Conservation (phyloP, 306 rosid species). For the Vigna reflexopilosa region DNA sequence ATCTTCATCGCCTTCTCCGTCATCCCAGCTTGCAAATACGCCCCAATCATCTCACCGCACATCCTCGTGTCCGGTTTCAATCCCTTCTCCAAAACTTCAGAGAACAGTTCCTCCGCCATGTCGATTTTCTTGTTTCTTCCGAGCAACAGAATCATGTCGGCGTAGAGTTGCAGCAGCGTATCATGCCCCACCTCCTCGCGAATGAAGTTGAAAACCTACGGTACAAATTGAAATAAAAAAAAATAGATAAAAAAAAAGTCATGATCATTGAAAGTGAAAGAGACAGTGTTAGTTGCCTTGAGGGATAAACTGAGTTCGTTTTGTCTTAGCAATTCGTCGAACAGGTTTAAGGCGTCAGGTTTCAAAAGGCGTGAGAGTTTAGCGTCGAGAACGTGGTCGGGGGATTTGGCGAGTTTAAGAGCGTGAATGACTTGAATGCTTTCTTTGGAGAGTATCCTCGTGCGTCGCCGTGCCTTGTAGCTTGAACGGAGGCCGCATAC, state of each 20-base stretch:
- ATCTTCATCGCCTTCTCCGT: conserved; percentile 64
- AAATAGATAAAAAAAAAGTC: neutral
- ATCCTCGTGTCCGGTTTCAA: conserved; percentile 67
- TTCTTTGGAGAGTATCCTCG: conserved; percentile 63
- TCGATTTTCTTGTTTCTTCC: conserved; percentile 66
- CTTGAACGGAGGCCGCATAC: conserved; percentile 65
- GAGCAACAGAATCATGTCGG: conserved; percentile 63
- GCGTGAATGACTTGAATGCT: conserved; percentile 74
- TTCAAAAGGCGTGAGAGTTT: conserved; percentile 67
- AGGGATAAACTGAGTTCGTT: conserved; percentile 59
- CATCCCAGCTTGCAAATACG: conserved; percentile 60
- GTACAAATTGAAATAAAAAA: neutral
- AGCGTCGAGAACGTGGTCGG: conserved; percentile 47
- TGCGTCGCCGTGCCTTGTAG: conserved; percentile 49
- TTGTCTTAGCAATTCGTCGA: conserved; percentile 64
- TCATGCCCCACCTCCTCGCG: conserved; percentile 58
- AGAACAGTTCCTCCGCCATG: conserved; percentile 66
- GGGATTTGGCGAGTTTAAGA: conserved; percentile 66
- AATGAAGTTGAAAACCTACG: conserved; percentile 67
- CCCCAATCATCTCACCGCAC: conserved; percentile 80
- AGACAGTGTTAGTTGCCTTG: conserved; percentile 40
- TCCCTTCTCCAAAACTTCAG: conserved; percentile 50
- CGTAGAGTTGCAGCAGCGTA: conserved; percentile 57
- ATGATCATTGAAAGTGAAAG: neutral
- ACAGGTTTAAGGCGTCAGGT: conserved; percentile 57